Conservation (phyloP, 2,329 filamentous ascomycete genomes). For the Orbilia javanica region DNA sequence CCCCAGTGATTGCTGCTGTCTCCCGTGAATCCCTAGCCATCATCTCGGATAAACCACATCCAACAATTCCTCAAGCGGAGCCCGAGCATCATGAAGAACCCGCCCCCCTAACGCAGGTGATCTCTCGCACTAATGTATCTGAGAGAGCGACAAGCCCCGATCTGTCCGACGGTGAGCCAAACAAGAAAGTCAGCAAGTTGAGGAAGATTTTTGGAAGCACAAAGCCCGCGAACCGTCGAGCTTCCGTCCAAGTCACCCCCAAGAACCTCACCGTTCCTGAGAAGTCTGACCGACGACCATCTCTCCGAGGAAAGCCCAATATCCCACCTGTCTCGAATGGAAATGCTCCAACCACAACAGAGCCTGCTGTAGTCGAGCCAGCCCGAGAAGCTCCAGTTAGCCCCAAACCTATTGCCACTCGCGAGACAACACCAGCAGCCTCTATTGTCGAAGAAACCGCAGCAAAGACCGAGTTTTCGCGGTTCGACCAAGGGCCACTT, state of each 20-base stretch:
- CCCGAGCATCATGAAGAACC: slow-evolving; percentile 59
- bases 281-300: slow-evolving; percentile 47
- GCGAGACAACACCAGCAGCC: slow-evolving; percentile 47
- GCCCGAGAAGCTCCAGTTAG: slow-evolving; percentile 32
- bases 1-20: slow-evolving; percentile 2
- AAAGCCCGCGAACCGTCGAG: slow-evolving; percentile 41
- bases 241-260: slow-evolving; percentile 46
- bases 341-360: slow-evolving; percentile 5
- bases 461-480: slow-evolving; percentile 68
- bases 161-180: slow-evolving; percentile 60
- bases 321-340: slow-evolving; percentile 26
- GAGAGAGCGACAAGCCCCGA: slow-evolving; percentile 63
- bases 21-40: slow-evolving; percentile 41
- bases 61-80: slow-evolving; percentile 60
- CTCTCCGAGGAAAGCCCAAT: slow-evolving; percentile 38
- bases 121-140: slow-evolving; percentile 46
- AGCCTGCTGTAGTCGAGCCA: slow-evolving; percentile 28
- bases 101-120: slow-evolving; percentile 20
- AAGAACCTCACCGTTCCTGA: slow-evolving; percentile 40
- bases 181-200: slow-evolving; percentile 59
- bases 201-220: slow-evolving; percentile 41
- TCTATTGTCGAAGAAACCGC: slow-evolving; percentile 47
- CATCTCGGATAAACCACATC: slow-evolving; percentile 53
- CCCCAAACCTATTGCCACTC: slow-evolving; percentile 46
- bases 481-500: slow-evolving; percentile 90